Evolutionary conservation across 352 stramenopile genomes (phyloP).

Genomic region (Phytopythium mirpurense): DNA sequence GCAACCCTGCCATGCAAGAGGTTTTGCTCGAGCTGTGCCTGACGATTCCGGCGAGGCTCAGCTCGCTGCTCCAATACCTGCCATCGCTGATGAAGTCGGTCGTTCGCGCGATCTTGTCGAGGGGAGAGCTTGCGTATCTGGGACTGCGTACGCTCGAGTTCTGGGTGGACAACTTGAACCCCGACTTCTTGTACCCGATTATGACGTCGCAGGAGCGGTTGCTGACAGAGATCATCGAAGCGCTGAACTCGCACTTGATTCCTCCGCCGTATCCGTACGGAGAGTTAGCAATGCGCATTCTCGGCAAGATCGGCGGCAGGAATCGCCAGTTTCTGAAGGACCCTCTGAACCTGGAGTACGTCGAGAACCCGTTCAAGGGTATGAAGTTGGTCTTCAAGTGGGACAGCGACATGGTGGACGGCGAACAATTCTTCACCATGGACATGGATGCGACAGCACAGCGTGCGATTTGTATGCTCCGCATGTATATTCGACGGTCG

Average conservation of each 20-base stretch:
- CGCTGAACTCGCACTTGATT: conserved; percentile 93
- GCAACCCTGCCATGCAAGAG: conserved; percentile 83
- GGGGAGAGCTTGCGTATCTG: conserved; percentile 94
- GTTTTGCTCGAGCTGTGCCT: conserved; percentile 95
- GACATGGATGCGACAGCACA: conserved; percentile 56
- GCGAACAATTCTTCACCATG: conserved; percentile 24
- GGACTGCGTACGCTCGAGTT: conserved; percentile 96
- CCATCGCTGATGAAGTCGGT: conserved; percentile 95
- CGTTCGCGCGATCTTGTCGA: conserved; percentile 91
- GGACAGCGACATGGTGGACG: conserved; percentile 16
- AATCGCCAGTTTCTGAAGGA: conserved; percentile 90
- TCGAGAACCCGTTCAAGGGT: conserved; percentile 34
- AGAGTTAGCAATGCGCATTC: conserved; percentile 92
- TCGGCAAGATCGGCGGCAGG: conserved; percentile 96
- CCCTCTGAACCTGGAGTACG: conserved; percentile 56
- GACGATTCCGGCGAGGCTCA: conserved; percentile 94
- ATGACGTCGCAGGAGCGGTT: conserved; percentile 87
- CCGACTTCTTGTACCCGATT: conserved; percentile 95
- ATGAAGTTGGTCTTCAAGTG: conserved; percentile 56
- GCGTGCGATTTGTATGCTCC: conserved; percentile 45
- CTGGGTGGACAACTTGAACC: conserved; percentile 98
- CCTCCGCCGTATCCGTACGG: conserved; percentile 97
- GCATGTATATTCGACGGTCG: conserved; percentile 52
- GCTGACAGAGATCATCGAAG: conserved; percentile 93
- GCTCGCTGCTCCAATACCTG: conserved; percentile 95